Conservation (phyloP, 345 rosid genomes). For the Eucalyptus paniculata region DNA sequence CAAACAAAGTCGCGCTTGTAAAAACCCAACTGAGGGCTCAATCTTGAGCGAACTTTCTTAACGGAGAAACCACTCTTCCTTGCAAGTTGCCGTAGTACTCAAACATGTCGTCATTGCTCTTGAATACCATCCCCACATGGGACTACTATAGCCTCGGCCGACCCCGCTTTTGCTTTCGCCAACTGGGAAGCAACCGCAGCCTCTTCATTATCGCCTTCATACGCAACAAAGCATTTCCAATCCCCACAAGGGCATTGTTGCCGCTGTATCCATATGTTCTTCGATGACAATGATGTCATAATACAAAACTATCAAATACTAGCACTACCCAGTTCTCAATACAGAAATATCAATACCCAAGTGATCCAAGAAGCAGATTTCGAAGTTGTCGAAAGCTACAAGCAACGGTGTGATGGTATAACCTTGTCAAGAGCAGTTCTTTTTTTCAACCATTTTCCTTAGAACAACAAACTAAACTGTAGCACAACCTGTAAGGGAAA, state of each 20-base stretch:
- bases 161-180: conserved; percentile 28
- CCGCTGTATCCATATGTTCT: conserved; percentile 68
- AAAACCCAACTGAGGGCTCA: conserved; percentile 71
- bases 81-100: conserved; percentile 76
- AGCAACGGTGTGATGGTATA: neutral
- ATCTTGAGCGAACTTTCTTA: conserved; percentile 70
- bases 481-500: neutral
- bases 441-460: neutral
- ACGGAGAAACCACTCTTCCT: conserved; percentile 77
- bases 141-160: conserved; percentile 23
- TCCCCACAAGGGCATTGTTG: conserved; percentile 97
- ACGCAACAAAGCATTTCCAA: conserved; percentile 70
- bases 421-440: neutral
- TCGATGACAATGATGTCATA: neutral
- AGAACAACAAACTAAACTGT: neutral
- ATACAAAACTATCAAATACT: neutral
- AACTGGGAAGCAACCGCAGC: conserved; percentile 20
- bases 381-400: neutral
- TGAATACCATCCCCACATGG: conserved; percentile 87
- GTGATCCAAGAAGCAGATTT: neutral
- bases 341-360: neutral
- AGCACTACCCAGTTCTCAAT: neutral
- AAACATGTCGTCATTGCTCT: conserved; percentile 62
- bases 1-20: conserved; percentile 88
- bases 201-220: conserved; percentile 51